Evolutionary conservation across 169 alveolate species (phyloP).

Genomic region (Cryptosporidium tyzzeri): DNA sequence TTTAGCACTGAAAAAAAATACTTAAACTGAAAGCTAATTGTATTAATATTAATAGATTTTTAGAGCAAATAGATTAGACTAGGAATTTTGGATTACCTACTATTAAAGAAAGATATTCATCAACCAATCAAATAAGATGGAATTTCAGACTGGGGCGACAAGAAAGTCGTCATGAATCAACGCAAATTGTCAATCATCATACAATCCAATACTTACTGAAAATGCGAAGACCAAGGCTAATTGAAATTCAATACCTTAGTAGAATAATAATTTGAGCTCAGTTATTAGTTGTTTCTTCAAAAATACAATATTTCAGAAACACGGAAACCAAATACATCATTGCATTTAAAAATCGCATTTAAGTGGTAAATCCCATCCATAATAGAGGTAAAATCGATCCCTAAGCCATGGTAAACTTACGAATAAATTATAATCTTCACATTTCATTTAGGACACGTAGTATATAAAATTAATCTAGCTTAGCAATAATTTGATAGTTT

Average conservation of each 20-base stretch:
- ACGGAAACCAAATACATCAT: slow-evolving; percentile 77
- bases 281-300: slow-evolving; percentile 50
- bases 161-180: slow-evolving; percentile 22
- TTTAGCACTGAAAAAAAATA: neutral
- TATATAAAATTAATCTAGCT: neutral
- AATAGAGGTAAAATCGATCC: slow-evolving; percentile 13
- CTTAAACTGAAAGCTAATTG: slow-evolving; percentile 9
- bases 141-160: slow-evolving; percentile 78
- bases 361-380: neutral
- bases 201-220: neutral
- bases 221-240: neutral
- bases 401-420: neutral
- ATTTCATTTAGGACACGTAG: neutral
- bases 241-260: neutral
- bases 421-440: neutral
- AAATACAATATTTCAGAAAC: slow-evolving; percentile 67
- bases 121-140: neutral
- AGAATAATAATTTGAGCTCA: neutral
- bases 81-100: neutral
- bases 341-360: neutral
- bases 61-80: neutral
- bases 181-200: slow-evolving; percentile 63
- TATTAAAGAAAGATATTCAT: neutral
- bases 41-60: neutral
- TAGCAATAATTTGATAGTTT: neutral